These are phyloP conservation scores for Puccinia brachypodii DNA, from an alignment of 1,284 basidiomycete species.

Conservation along the genomic window DNA sequence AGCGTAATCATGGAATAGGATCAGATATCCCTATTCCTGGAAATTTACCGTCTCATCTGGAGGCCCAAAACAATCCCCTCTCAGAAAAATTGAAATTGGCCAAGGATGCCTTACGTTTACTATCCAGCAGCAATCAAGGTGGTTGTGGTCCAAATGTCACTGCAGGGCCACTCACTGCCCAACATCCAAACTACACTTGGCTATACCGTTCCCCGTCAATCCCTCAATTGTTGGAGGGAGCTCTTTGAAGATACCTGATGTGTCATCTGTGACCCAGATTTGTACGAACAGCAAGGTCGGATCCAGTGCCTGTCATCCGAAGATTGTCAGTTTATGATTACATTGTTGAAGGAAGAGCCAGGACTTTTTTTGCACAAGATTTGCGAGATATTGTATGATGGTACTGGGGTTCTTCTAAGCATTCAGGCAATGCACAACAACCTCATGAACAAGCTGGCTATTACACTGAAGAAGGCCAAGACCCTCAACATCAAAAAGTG, in stretches of 20 bases:
- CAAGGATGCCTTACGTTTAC: no score
- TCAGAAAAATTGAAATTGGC: no score
- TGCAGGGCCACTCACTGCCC: not conserved
- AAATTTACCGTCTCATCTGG: no score
- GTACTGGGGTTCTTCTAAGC: not conserved
- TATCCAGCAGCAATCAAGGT: not conserved
- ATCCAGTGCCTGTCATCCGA: not conserved
- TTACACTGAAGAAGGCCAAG: not conserved
- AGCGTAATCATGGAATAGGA: no score
- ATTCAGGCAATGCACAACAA: not conserved
- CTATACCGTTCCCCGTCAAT: not conserved
- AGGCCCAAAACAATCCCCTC: no score
- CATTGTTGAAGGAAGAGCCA: not conserved
- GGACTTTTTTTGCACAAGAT: conserved; percentile 3
- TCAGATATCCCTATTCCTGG: no score
- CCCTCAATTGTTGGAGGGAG: not conserved
- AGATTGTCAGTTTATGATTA: not conserved
- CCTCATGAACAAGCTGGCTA: not conserved
- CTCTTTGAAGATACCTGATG: not conserved
- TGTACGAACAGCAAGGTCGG: not conserved
- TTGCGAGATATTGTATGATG: not conserved
- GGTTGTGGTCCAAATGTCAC: not conserved
- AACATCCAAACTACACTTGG: not conserved
- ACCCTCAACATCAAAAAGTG: not conserved
- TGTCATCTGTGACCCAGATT: not conserved